These are phyloP conservation scores for Mycena polygramma DNA, from an alignment of 768 basidiomycete genomes.

Conservation along the genomic window DNA sequence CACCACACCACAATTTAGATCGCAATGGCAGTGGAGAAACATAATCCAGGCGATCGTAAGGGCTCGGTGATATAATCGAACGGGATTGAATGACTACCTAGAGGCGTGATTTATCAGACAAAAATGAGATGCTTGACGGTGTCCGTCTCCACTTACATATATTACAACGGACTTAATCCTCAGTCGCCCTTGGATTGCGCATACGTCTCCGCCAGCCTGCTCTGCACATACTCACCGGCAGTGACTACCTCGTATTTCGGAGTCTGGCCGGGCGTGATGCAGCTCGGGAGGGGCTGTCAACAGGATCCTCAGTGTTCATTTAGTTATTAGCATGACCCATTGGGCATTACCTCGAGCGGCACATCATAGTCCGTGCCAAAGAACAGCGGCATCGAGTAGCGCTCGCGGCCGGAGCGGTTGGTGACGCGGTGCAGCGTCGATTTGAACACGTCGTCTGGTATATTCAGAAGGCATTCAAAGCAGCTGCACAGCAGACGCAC, in stretches of 20 bases:
- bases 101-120: neutral
- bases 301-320: neutral
- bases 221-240: conserved; percentile 89
- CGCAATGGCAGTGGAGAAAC: neutral
- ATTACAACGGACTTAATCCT: neutral
- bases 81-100: neutral
- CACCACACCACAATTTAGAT: conserved; percentile 2
- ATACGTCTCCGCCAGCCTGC: conserved; percentile 81
- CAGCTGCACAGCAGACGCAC: conserved; percentile 53
- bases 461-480: conserved; percentile 50
- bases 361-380: conserved; percentile 92
- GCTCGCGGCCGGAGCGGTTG: conserved; percentile 76
- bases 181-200: conserved; percentile 48
- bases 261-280: conserved; percentile 61
- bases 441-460: conserved; percentile 87
- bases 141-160: neutral
- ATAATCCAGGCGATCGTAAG: neutral
- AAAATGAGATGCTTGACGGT: neutral
- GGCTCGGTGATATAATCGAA: neutral
- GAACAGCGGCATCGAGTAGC: conserved; percentile 91
- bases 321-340: neutral
- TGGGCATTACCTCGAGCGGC: conserved; percentile 66
- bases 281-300: conserved; percentile 65
- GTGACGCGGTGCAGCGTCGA: conserved; percentile 91
- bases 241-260: conserved; percentile 80